Evolutionary conservation across 2,329 filamentous ascomycete genomes (phyloP).

Genomic region (Sporothrix pallida): DNA sequence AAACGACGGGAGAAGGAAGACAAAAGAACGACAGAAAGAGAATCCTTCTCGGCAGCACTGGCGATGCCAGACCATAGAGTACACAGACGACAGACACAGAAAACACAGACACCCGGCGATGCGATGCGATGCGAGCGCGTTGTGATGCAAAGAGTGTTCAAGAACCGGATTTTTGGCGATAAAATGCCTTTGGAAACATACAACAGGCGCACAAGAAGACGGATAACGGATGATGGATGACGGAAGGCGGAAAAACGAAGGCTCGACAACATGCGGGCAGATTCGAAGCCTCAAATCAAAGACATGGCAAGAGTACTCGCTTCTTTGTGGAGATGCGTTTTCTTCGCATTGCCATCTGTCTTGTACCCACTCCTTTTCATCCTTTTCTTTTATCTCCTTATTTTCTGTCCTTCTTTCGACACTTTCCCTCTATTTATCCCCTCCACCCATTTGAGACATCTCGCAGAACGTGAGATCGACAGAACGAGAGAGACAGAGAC

Average conservation of each 20-base stretch:
- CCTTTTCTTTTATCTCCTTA: neutral
- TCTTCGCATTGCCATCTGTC: neutral
- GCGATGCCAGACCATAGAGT: neutral
- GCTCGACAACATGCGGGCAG: neutral
- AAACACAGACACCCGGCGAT: neutral
- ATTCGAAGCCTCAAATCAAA: too few relatives aligned
- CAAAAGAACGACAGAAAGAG: too few relatives aligned
- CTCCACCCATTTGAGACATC: neutral
- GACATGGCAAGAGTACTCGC: conserved; percentile 5
- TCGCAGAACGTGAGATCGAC: conserved; percentile 21
- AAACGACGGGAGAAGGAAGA: too few relatives aligned
- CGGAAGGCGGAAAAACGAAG: neutral
- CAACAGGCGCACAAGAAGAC: neutral
- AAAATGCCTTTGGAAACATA: conserved; percentile 12
- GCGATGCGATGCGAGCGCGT: neutral
- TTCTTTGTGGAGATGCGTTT: neutral
- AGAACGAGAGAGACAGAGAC: neutral
- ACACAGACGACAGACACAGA: too few relatives aligned
- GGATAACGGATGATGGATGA: neutral
- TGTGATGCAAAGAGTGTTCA: neutral
- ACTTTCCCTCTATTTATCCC: neutral
- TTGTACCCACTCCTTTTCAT: neutral
- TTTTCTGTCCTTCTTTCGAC: neutral
- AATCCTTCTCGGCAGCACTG: conserved; percentile 22
- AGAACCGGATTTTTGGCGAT: neutral